Evolutionary conservation across 1,284 basidiomycete genomes (phyloP).

Genomic region (Ganoderma resinaceum): DNA sequence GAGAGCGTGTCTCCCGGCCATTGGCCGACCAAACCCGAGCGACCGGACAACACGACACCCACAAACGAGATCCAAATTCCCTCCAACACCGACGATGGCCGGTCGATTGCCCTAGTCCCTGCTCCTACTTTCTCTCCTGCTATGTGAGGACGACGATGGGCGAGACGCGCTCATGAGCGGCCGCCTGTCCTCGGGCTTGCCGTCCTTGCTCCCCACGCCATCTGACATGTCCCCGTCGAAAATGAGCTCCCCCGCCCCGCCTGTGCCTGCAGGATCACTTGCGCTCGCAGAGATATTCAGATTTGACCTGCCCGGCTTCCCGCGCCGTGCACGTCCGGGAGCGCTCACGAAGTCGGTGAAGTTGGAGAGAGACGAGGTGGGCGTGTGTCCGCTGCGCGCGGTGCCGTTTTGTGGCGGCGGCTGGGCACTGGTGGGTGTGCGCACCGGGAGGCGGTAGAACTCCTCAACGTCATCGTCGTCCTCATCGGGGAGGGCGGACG

Average conservation of each 20-base stretch:
- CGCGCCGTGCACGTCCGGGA: slow-evolving; percentile 43
- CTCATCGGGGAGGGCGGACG: slow-evolving; percentile 51
- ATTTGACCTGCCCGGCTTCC: slow-evolving; percentile 37
- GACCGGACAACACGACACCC: not conserved
- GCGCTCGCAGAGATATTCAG: slow-evolving; percentile 35
- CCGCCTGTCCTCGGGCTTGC: slow-evolving; percentile 29
- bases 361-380: slow-evolving; percentile 48
- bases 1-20: not conserved
- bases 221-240: slow-evolving; percentile 59
- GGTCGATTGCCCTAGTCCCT: slow-evolving; percentile 23
- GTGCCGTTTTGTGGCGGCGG: slow-evolving; percentile 31
- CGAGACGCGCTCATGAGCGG: slow-evolving; percentile 25
- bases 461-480: slow-evolving; percentile 63
- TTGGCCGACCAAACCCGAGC: not conserved
- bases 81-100: not conserved
- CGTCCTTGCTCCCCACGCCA: slow-evolving; percentile 32
- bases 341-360: slow-evolving; percentile 68
- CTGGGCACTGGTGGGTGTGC: slow-evolving; percentile 40
- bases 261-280: slow-evolving; percentile 27
- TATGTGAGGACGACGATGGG: slow-evolving; percentile 27
- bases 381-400: slow-evolving; percentile 32
- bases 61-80: not conserved
- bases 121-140: slow-evolving; percentile 32
- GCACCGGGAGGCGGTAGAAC: slow-evolving; percentile 69
- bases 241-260: slow-evolving; percentile 45